These are phyloP conservation scores for Exophiala dermatitidis DNA, from an alignment of 2,329 filamentous ascomycete genomes.

Conservation along the genomic window DNA sequence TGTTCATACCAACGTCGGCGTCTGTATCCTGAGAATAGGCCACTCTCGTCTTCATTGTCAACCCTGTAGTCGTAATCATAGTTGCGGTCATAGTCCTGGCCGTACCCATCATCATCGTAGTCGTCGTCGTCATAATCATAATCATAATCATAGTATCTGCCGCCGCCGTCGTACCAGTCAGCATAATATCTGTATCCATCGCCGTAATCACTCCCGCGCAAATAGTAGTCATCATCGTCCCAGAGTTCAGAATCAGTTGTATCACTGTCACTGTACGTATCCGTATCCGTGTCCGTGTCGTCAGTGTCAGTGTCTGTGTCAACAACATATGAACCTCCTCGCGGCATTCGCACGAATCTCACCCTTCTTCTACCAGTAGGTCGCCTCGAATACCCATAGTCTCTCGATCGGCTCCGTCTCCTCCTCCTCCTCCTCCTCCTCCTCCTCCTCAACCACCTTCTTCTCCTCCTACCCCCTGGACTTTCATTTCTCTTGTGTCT, in stretches of 20 bases:
- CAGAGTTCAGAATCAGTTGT: neutral
- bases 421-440: neutral
- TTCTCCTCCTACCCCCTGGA: too few species aligned
- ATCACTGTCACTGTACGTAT: neutral
- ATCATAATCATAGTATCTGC: neutral
- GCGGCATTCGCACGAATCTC: too few species aligned
- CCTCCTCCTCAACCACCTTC: too few species aligned
- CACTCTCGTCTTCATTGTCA: neutral
- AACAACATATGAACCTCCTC: too few species aligned
- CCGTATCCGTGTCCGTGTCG: neutral
- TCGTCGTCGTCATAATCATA: neutral
- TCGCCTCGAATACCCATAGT: neutral
- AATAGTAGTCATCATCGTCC: neutral
- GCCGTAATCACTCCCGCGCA: neutral
- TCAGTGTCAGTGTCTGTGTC: neutral
- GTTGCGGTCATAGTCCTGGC: neutral
- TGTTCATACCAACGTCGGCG: too few species aligned
- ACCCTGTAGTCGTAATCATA: neutral
- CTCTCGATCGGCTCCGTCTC: neutral
- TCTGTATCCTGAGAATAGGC: neutral
- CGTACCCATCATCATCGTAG: neutral
- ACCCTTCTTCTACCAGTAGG: too few species aligned
- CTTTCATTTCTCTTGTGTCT: too few species aligned
- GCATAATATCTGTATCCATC: neutral
- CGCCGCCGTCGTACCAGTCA: neutral